phyloP scores from a whole-genome alignment of 148 eudicot genomes.

The Dysphania ambrosioides region DNA sequence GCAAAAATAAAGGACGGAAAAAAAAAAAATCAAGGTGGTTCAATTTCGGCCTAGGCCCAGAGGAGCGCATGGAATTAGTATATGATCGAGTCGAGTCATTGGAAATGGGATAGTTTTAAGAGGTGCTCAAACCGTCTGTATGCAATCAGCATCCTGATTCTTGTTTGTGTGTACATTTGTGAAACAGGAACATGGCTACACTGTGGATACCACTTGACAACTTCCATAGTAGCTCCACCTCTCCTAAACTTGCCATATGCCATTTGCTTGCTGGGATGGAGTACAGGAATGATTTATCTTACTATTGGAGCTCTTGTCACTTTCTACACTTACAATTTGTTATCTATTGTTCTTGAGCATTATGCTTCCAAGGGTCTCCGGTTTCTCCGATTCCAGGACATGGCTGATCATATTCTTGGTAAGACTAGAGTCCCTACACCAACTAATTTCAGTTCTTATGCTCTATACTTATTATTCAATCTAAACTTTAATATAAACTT shows the following conservation, averaged over 20 bases:
- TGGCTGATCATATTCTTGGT: constrained; percentile 13
- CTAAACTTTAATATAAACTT: too few species aligned
- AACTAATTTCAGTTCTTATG: too few species aligned
- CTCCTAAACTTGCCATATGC: constrained; percentile 9
- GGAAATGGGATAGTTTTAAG: too few species aligned
- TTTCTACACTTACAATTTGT: constrained; percentile 10
- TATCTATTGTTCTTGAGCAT: constrained; percentile 1
- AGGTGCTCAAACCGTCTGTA: too few species aligned
- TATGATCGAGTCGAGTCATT: too few species aligned
- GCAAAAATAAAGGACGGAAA: too few species aligned
- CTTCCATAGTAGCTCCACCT: constrained; percentile 12
- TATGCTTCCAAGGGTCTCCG: constrained; percentile 12
- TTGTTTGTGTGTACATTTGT: neutral
- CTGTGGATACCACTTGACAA: constrained; percentile 13
- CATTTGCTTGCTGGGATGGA: constrained; percentile 7
- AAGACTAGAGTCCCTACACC: neutral
- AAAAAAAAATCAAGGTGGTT: too few species aligned
- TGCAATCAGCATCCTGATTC: too few species aligned
- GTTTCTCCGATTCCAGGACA: constrained; percentile 4
- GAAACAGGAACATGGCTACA: constrained; percentile 17
- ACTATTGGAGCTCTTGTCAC: constrained; percentile 12
- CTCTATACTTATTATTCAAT: too few species aligned
- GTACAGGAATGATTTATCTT: neutral
- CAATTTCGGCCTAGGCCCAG: too few species aligned
- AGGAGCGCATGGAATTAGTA: too few species aligned